A percentile compares a stretch with the other conserved stretches of the same genome.
Evolutionary conservation across 2,329 filamentous ascomycete genomes (phyloP).

Genomic region (Massarina eburnea): DNA sequence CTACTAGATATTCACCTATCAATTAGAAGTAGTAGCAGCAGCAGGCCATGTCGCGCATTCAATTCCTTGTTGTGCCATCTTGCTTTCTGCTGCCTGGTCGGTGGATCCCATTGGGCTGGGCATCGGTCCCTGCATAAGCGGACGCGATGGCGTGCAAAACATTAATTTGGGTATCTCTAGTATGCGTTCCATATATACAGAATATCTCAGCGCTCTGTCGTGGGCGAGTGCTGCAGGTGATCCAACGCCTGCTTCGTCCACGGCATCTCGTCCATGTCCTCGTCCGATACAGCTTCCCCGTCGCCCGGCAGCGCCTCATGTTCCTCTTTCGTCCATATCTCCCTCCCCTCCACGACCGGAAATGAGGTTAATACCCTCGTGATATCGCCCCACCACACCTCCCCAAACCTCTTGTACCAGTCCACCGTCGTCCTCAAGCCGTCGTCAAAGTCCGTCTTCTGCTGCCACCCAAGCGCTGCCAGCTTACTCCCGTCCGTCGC

Average conservation of each 20-base stretch:
- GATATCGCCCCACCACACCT: slow-evolving; percentile 47
- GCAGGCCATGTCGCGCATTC: too few species aligned
- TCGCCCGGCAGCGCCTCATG: slow-evolving; percentile 40
- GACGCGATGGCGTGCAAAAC: too few species aligned
- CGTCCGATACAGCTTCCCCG: slow-evolving; percentile 12
- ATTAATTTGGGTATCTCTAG: too few species aligned
- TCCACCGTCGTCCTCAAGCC: slow-evolving; percentile 41
- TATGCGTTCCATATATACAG: neutral
- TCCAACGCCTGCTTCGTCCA: slow-evolving; percentile 32
- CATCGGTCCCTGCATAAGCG: too few species aligned
- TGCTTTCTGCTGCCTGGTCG: too few species aligned
- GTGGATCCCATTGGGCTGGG: too few species aligned
- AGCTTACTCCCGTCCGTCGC: slow-evolving; percentile 44
- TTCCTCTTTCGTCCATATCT: slow-evolving; percentile 44
- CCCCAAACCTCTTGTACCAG: slow-evolving; percentile 43
- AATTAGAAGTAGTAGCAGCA: too few species aligned
- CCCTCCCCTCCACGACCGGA: slow-evolving; percentile 42
- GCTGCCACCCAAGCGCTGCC: slow-evolving; percentile 39
- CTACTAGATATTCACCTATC: too few species aligned
- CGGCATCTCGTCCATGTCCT: slow-evolving; percentile 6
- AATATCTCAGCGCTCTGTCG: neutral
- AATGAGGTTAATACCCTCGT: slow-evolving; percentile 43
- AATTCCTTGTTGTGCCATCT: too few species aligned
- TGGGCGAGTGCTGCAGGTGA: slow-evolving; percentile 15
- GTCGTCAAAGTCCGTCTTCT: slow-evolving; percentile 38